Evolutionary conservation across 768 basidiomycete genomes (phyloP).

Genomic region (Exsudoporus frostii): DNA sequence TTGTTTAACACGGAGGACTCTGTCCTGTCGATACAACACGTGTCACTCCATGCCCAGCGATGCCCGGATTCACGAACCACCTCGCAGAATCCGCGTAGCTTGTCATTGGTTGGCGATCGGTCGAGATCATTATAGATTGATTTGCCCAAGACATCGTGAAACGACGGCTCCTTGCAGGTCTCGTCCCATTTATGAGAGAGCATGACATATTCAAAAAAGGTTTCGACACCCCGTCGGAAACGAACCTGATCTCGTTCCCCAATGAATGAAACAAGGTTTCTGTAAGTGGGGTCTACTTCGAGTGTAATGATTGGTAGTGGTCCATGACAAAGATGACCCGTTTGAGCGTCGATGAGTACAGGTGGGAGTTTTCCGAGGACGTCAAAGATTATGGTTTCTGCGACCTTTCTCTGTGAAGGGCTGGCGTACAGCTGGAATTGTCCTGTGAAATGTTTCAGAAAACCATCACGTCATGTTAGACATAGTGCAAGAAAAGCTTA

Average conservation of each 20-base stretch:
- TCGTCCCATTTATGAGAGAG: conserved; percentile 10
- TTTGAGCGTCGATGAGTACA: conserved; percentile 4
- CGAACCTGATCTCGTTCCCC: too few species aligned
- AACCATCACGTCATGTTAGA: background rate
- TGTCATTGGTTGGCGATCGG: background rate
- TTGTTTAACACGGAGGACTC: background rate
- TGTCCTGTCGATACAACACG: background rate
- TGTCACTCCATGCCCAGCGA: conserved; percentile 6
- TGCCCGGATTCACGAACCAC: background rate
- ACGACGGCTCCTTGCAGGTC: background rate
- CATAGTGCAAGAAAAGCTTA: background rate
- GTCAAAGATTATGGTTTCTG: background rate
- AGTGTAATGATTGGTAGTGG: conserved; percentile 2
- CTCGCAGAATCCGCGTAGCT: conserved; percentile 1
- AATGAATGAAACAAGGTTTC: background rate
- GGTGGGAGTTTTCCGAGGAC: background rate
- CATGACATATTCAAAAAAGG: conserved; percentile 9
- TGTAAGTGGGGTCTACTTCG: background rate
- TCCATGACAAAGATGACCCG: conserved; percentile 2
- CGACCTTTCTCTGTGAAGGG: background rate
- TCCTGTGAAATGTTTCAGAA: background rate
- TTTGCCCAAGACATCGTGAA: background rate
- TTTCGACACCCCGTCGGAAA: background rate
- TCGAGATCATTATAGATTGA: conserved; percentile 2
- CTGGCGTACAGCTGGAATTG: background rate